phyloP scores from a whole-genome alignment of 768 basidiomycete genomes.

The Leccinum sublutescens region DNA sequence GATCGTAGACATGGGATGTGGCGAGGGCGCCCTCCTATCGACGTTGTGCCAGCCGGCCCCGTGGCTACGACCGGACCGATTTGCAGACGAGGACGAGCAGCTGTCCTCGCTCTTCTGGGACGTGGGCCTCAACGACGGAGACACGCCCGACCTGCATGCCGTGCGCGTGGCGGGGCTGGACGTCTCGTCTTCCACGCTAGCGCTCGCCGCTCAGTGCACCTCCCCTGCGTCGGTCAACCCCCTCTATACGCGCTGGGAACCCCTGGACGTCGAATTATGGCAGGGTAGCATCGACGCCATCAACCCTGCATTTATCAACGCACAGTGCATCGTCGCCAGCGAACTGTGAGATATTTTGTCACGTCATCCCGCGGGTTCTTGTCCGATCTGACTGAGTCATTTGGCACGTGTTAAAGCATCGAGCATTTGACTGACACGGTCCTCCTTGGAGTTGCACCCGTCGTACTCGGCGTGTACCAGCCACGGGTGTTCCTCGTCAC shows the following conservation, averaged over 20 bases:
- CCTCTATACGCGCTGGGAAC: slow-evolving; percentile 62
- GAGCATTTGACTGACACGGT: slow-evolving; percentile 69
- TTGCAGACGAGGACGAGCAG: slow-evolving; percentile 21
- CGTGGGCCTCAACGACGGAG: slow-evolving; percentile 32
- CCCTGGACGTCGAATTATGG: slow-evolving; percentile 65
- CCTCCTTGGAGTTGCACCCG: slow-evolving; percentile 61
- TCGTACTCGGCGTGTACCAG: slow-evolving; percentile 75
- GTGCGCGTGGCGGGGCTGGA: slow-evolving; percentile 68
- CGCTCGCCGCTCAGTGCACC: slow-evolving; percentile 48
- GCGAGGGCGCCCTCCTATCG: slow-evolving; percentile 70
- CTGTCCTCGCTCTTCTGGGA: slow-evolving; percentile 20
- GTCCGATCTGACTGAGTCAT: slow-evolving; percentile 6
- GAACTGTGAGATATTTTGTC: slow-evolving; percentile 63
- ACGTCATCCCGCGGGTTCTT: neutral
- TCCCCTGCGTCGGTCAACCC: slow-evolving; percentile 37
- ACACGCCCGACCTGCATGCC: slow-evolving; percentile 57
- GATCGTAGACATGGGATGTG: slow-evolving; percentile 85
- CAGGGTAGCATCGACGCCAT: slow-evolving; percentile 67
- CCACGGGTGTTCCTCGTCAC: slow-evolving; percentile 75
- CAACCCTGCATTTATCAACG: slow-evolving; percentile 62
- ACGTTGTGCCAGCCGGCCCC: slow-evolving; percentile 74
- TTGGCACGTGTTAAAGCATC: slow-evolving; percentile 46
- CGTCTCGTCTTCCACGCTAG: slow-evolving; percentile 52
- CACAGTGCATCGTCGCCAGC: slow-evolving; percentile 72
- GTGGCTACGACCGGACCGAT: slow-evolving; percentile 47